Evolutionary conservation across 2,329 filamentous ascomycete genomes (phyloP).

Genomic region (Trichoderma sp.): DNA sequence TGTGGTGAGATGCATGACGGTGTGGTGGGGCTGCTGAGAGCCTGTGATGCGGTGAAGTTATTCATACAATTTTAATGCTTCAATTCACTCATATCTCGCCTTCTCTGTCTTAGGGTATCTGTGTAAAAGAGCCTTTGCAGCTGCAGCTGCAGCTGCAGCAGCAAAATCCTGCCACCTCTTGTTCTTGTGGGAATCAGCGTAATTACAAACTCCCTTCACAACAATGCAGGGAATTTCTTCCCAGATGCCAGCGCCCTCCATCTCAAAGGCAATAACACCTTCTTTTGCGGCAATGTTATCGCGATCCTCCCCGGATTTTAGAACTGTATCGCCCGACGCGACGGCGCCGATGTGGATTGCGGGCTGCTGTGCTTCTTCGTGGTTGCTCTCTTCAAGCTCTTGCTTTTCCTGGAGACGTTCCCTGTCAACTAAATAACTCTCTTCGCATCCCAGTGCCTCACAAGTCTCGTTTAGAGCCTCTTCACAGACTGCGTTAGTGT

Average conservation of each 20-base stretch:
- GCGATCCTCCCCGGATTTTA: conserved; percentile 36
- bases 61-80: background rate
- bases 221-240: conserved; percentile 34
- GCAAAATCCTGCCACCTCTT: conserved; percentile 39
- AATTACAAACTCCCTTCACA: conserved; percentile 40
- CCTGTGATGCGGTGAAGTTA: background rate
- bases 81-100: background rate
- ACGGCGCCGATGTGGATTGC: conserved; percentile 37
- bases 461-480: conserved; percentile 16
- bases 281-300: conserved; percentile 32
- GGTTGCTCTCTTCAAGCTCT: background rate
- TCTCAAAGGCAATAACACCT: conserved; percentile 34
- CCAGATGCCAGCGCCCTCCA: conserved; percentile 35
- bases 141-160: conserved; percentile 34
- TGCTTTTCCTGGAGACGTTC: conserved; percentile 26
- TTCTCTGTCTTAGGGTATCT: conserved; percentile 11
- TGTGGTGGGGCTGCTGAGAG: background rate
- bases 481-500: conserved; percentile 16
- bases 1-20: background rate
- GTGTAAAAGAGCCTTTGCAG: conserved; percentile 18
- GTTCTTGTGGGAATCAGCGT: conserved; percentile 40
- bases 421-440: conserved; percentile 30
- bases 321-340: conserved; percentile 40
- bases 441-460: conserved; percentile 20
- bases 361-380: conserved; percentile 16